Conservation (phyloP, 768 basidiomycete genomes). For the Artomyces pyxidatus region DNA sequence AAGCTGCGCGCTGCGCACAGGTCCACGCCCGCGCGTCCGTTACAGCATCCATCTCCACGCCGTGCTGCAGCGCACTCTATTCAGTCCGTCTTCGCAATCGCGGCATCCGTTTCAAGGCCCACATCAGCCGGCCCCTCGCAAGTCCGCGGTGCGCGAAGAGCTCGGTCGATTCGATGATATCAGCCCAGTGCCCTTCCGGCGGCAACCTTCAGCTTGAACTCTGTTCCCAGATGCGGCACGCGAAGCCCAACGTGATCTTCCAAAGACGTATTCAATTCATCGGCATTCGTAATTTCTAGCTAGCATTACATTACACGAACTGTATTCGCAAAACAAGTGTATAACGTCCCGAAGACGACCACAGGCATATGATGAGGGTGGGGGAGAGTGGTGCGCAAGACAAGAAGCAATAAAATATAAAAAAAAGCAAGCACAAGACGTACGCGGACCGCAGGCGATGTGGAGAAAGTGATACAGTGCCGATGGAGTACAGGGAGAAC, state of each 20-base stretch:
- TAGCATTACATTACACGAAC: conserved; percentile 18
- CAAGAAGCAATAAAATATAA: conserved; percentile 18
- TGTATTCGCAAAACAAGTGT: conserved; percentile 10
- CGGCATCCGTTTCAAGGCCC: neutral
- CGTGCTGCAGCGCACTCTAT: too few species aligned
- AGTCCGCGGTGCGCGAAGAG: too few species aligned
- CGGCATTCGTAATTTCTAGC: conserved; percentile 17
- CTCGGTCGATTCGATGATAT: too few species aligned
- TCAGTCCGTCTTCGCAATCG: neutral
- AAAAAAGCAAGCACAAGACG: conserved; percentile 5
- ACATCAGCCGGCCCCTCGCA: neutral
- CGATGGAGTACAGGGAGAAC: conserved; percentile 16
- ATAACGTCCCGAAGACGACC: conserved; percentile 9
- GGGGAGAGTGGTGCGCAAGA: too few species aligned
- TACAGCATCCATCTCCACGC: too few species aligned
- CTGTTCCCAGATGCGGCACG: too few species aligned
- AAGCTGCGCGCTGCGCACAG: too few species aligned
- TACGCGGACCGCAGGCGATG: conserved; percentile 13
- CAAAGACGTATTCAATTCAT: too few species aligned
- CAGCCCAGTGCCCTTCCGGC: neutral
- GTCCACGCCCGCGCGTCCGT: too few species aligned
- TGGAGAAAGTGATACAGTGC: conserved; percentile 16
- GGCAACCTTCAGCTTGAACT: too few species aligned
- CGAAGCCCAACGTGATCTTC: too few species aligned
- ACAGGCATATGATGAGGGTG: conserved; percentile 1